A percentile compares a stretch with the other conserved stretches of the same genome.
These are phyloP conservation scores for Kurtzmaniella quercitrusa DNA, from an alignment of 1,139 yeast genomes.

Conservation along the genomic window DNA sequence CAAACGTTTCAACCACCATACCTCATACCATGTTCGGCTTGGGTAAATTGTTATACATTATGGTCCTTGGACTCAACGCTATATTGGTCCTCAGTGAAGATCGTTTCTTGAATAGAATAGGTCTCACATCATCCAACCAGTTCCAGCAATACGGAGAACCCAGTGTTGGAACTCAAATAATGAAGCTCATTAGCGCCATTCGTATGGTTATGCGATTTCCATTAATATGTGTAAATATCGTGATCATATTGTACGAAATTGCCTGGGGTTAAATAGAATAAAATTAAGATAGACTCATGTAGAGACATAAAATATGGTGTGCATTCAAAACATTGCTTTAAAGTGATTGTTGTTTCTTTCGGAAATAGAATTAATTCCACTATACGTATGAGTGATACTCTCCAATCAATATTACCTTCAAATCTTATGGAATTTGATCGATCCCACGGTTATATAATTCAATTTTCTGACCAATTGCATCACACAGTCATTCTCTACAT, in stretches of 20 bases:
- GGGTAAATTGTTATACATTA: slow-evolving; percentile 41
- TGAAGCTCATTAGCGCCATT: slow-evolving; percentile 43
- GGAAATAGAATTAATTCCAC: no score
- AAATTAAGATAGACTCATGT: not conserved
- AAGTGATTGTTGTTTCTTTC: no score
- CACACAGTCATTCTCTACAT: no score
- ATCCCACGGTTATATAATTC: no score
- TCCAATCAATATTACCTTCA: no score
- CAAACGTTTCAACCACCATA: not conserved
- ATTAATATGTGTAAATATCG: slow-evolving; percentile 36
- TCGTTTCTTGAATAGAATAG: slow-evolving; percentile 43
- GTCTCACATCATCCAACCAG: slow-evolving; percentile 19
- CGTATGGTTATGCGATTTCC: slow-evolving; percentile 47
- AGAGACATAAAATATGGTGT: no score
- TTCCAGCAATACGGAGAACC: slow-evolving; percentile 17
- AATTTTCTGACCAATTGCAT: no score
- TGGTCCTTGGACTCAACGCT: slow-evolving; percentile 39
- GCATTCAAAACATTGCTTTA: no score
- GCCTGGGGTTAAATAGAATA: slow-evolving; percentile 28
- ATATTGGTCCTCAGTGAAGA: slow-evolving; percentile 48
- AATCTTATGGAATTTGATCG: no score
- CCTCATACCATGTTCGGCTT: slow-evolving; percentile 36
- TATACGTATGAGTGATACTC: no score
- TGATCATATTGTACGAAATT: slow-evolving; percentile 40
- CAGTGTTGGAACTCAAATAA: slow-evolving; percentile 33